Evolutionary conservation across 768 basidiomycete genomes (phyloP).

Genomic region (Mycena rebaudengoi): DNA sequence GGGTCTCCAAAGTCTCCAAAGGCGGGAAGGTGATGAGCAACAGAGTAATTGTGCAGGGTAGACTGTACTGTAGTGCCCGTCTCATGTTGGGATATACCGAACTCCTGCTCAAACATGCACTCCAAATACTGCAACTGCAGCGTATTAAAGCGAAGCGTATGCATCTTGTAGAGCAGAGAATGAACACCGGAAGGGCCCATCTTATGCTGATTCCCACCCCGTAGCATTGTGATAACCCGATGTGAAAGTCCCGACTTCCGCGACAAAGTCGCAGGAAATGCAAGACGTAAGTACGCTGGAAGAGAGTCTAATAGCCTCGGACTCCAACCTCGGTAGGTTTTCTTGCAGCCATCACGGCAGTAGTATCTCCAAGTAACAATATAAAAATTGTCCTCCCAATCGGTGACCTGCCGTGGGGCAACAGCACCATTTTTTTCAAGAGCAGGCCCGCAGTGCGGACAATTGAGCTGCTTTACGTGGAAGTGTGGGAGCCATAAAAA

Average conservation of each 20-base stretch:
- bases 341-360: slow-evolving; percentile 27
- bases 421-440: slow-evolving; percentile 32
- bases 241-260: slow-evolving; percentile 25
- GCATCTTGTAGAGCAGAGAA: slow-evolving; percentile 27
- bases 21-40: slow-evolving; percentile 9
- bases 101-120: not conserved
- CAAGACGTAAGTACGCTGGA: slow-evolving; percentile 23
- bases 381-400: slow-evolving; percentile 29
- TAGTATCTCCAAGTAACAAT: slow-evolving; percentile 36
- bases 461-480: slow-evolving; percentile 22
- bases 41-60: not conserved
- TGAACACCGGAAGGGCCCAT: slow-evolving; percentile 31
- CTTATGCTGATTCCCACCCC: slow-evolving; percentile 34
- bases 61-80: not conserved
- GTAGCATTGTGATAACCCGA: slow-evolving; percentile 22
- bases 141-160: slow-evolving; percentile 27
- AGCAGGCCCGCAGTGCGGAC: slow-evolving; percentile 6
- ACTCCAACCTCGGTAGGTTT: slow-evolving; percentile 27
- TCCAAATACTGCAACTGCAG: slow-evolving; percentile 32
- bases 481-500: slow-evolving; percentile 33
- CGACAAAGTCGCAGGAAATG: slow-evolving; percentile 29
- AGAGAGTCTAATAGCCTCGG: slow-evolving; percentile 23
- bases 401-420: slow-evolving; percentile 26
- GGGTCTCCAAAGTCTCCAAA: slow-evolving; percentile 29
- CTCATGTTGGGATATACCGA: not conserved